Conservation (phyloP, 2,329 filamentous ascomycete species). For the Phaeosphaeriaceae sp. region DNA sequence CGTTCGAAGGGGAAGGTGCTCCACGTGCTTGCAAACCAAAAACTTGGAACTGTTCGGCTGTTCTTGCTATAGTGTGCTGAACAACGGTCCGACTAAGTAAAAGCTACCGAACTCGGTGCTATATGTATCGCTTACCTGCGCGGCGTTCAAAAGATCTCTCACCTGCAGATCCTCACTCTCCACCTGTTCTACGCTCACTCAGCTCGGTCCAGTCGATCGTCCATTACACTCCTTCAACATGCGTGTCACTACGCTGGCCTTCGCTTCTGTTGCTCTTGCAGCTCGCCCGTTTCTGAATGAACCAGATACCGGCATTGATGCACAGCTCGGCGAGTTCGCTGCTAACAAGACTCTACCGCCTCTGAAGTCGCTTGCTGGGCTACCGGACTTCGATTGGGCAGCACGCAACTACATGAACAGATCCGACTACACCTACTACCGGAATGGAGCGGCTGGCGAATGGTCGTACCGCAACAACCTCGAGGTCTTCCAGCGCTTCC, state of each 20-base stretch:
- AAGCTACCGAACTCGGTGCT: neutral
- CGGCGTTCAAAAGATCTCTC: neutral
- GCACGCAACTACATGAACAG: constrained; percentile 58
- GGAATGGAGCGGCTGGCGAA: constrained; percentile 63
- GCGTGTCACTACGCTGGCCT: constrained; percentile 22
- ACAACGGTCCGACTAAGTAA: neutral
- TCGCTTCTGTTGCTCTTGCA: constrained; percentile 35
- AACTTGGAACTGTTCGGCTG: neutral
- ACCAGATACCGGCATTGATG: constrained; percentile 42
- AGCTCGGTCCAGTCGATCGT: neutral
- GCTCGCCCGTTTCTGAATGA: constrained; percentile 44
- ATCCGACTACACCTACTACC: constrained; percentile 63
- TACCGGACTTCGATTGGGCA: constrained; percentile 63
- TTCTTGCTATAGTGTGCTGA: neutral
- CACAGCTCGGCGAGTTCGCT: constrained; percentile 18
- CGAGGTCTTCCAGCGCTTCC: constrained; percentile 60
- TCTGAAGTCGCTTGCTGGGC: constrained; percentile 55
- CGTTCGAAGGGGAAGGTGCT: constrained; percentile 5
- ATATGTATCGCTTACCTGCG: neutral
- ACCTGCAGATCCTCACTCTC: neutral
- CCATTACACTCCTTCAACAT: constrained; percentile 19
- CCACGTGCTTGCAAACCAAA: constrained; percentile 3
- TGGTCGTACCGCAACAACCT: constrained; percentile 65
- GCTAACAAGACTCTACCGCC: constrained; percentile 51
- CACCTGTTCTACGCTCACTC: neutral